These are phyloP conservation scores for Fusarium setosum DNA, from an alignment of 2,329 filamentous ascomycete species.

Conservation along the genomic window DNA sequence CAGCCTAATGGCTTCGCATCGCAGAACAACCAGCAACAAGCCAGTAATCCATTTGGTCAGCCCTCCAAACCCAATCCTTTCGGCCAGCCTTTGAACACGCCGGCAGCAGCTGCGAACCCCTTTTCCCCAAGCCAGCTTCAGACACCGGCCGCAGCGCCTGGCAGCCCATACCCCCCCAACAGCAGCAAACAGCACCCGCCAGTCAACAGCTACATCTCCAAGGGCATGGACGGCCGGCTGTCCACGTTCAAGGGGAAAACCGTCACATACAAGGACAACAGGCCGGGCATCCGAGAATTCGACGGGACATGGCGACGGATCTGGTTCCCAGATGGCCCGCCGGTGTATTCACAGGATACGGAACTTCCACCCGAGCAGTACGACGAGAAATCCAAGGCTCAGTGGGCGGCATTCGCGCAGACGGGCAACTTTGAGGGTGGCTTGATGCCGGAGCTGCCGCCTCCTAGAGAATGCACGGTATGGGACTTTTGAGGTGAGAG, in stretches of 20 bases:
- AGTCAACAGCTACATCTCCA: constrained; percentile 56
- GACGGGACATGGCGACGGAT: constrained; percentile 72
- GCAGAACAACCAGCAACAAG: constrained; percentile 37
- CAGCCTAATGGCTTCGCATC: constrained; percentile 37
- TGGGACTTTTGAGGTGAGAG: constrained; percentile 73
- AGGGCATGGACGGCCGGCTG: constrained; percentile 58
- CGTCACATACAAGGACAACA: constrained; percentile 66
- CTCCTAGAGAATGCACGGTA: constrained; percentile 78
- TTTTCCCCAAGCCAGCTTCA: constrained; percentile 35
- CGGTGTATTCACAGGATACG: constrained; percentile 71
- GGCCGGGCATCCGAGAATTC: constrained; percentile 61
- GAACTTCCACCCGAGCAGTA: constrained; percentile 69
- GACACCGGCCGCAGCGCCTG: constrained; percentile 16
- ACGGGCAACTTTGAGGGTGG: constrained; percentile 77
- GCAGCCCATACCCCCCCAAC: constrained; percentile 57
- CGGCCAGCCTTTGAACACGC: constrained; percentile 38
- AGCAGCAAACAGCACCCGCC: constrained; percentile 59
- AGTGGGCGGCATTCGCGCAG: constrained; percentile 73
- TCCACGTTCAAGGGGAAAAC: constrained; percentile 71
- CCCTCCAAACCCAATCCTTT: constrained; percentile 40
- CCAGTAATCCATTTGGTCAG: constrained; percentile 41
- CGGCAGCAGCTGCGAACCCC: constrained; percentile 35
- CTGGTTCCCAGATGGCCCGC: constrained; percentile 79
- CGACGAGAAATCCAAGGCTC: constrained; percentile 67
- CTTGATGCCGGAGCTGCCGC: constrained; percentile 81